Evolutionary conservation across 176 grass and related monocot species (phyloP), one percentile per base, ranked within the genome.

Genomic region (Carex scoparia): DNA sequence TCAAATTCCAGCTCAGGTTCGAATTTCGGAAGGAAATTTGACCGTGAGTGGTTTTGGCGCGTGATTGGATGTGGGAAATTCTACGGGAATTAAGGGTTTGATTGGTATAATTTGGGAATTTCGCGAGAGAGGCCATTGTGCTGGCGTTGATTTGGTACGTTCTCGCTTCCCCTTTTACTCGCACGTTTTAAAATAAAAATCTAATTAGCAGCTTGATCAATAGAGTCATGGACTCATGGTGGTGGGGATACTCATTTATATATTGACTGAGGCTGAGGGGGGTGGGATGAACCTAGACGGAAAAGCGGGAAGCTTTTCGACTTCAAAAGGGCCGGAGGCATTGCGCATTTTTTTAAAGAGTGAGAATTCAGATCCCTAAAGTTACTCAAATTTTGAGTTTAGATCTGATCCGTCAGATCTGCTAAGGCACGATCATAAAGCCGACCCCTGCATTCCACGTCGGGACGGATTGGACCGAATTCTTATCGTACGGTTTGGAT

Each of bases 231-330:
- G 80, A 84, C 48, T 42, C 19, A 55, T 27, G 75, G 19, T 81
- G 10, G 49, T 77, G 75, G 51, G 3, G 10, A 58, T 32, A 44
- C 19, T 37, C 8, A 79, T 61, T 28, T 82, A 38, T 82, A 63
- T 62, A 64, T 61, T 16, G 3, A 27, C 15, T 19, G 65, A 51
- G 18, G 16, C 44, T 15, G 74, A 76, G 54, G 0, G 46, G 2
- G 1, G 4, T 46, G 0, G 61, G 61, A 10, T 75, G 90, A 88
- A 92, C 80, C 84, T 86, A 86, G 92, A 92, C n/a, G 86, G 88
- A 53, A 92, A 88, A 42, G 49, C 67, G 85, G 89, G 73, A 31
- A 56, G 11, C 12, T 69, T 75, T 53, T 8, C 38, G 28, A 4
- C 28, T 75, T 53, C 4, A 53, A 53, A 61, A 32, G 44, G 46